Conservation (phyloP, 345 rosid genomes). For the Tarenaya hassleriana region DNA sequence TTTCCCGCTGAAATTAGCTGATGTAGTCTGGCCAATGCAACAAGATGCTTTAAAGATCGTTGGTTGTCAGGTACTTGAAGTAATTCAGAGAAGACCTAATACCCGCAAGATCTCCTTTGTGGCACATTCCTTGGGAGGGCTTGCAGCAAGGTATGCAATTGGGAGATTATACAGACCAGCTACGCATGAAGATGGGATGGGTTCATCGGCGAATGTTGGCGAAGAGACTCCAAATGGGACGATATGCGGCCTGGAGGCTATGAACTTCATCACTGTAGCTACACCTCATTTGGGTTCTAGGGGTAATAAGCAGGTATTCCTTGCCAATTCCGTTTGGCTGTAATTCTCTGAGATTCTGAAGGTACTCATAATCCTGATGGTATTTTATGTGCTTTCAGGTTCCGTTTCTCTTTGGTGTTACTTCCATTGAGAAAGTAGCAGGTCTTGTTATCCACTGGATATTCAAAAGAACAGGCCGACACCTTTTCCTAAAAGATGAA, state of each 20-base stretch:
- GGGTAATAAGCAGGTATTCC: constrained; percentile 83
- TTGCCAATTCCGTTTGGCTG: constrained; percentile 1
- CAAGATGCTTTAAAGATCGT: background rate
- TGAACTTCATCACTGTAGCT: constrained; percentile 88
- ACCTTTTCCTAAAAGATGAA: constrained; percentile 82
- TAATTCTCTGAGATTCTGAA: background rate
- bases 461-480: constrained; percentile 89
- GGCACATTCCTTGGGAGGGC: constrained; percentile 84
- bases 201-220: constrained; percentile 16
- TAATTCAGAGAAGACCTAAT: constrained; percentile 56
- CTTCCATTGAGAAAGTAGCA: constrained; percentile 86
- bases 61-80: constrained; percentile 62
- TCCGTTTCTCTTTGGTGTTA: constrained; percentile 92
- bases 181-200: constrained; percentile 29
- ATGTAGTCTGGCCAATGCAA: background rate
- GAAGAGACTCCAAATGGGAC: constrained; percentile 39
- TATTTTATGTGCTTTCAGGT: constrained; percentile 45
- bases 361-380: background rate
- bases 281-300: constrained; percentile 98
- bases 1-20: background rate
- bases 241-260: constrained; percentile 75
- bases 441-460: constrained; percentile 81
- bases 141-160: constrained; percentile 90
- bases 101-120: constrained; percentile 79
- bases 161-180: constrained; percentile 74